Base-by-base conservation (phyloP, 129 eudicot genomes). In the Mikania micrantha region DNA sequence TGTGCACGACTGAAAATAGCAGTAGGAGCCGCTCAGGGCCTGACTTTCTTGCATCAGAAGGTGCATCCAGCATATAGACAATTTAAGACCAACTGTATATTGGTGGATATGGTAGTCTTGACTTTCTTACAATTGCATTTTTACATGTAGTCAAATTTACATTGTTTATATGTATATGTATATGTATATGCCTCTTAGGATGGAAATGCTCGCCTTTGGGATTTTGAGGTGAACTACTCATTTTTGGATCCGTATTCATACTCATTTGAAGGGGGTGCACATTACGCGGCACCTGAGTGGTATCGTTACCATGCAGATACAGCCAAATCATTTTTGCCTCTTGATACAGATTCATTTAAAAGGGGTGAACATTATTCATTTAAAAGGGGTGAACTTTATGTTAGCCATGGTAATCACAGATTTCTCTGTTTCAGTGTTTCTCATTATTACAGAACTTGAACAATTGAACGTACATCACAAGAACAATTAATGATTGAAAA, bases 211-310 rank as follows among this genome's bases (percentile, higher is more conserved):
- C 71, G 64, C 29, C 64, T 80, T 58, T 13, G 11, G 25, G 67
- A 72, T 61, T 71, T 49, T 65, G 69, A 60, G 13, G 32, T 69
- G 20, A 59, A 66, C 13, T 10, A 34, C n/a, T 41, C 67, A 38
- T 75, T 60, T 19, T 21, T 38, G 24, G 21, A 25, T 60, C 15
- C 0, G 9, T 38, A 8, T 17, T 9, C 70, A 38, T 29, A 76
- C 71, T 9, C 57, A 0, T 62, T 70, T 4, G 9, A 2, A 9
- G 25, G 0, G 22, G 67, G 52, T 52, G 36, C 53, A 52, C 20
- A 0, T 50, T 77, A 70, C 63, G 53, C 72, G 0, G 67, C 77
- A 7, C 81, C 81, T 29, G 76, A 69, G 49, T 76, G 76, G 71
- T 61, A 60, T 69, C 21, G 39, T 34, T 76, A 48, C 70, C 71